Base-by-base conservation (phyloP, 2,329 filamentous ascomycete genomes). In the Microdochium nivale region DNA sequence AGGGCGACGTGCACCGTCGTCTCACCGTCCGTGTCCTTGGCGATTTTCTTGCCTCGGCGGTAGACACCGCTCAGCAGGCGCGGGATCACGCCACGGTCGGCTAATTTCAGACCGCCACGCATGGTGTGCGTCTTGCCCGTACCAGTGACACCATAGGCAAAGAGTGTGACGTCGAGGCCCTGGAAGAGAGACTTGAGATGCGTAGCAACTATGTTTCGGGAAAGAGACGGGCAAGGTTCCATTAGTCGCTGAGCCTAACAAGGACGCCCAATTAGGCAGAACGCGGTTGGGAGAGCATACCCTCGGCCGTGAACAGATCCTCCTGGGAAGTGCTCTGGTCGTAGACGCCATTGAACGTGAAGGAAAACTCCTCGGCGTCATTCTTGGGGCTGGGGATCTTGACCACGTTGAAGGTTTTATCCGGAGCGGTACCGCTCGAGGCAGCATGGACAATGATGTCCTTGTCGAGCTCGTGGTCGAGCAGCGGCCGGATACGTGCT, bases 41-140 rank as follows among this genome's bases (percentile, higher is more conserved):
- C 79, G 19, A 94, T 84, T 74, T 95, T 95, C 69, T 90, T 88
- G 56, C 86, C 86, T 54, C 89, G 79, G 48, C 92, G 81, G 66
- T 92, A 97, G 53, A 97, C 87, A 59, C 81, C 83, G 68, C 89
- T 95, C 44, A 96, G 77, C 52, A 96, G 72, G 54, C 91, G 77
- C 14, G 91, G 91, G 58, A 96, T 96, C 37, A 94, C 86, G 55
- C 91, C 91, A 59, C 91, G 80, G 52, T 96, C 90, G 4, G 87
- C 86, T 51, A 96, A 76, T 65, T 87, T 88, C 68, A 95, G 81
- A 37, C 91, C 91, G 58, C 91, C 91, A 57, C 91, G 85, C 90
- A 96, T 96, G 2, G 91, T 96, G 70, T 96, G 89, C 54, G 91
- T 96, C 72, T 96, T 96, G 52, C 91, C 91, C 0, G 90, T 95